These are phyloP conservation scores for Trypanosoma cruzi DNA, from an alignment of 208 protist species.

Conservation along the genomic window DNA sequence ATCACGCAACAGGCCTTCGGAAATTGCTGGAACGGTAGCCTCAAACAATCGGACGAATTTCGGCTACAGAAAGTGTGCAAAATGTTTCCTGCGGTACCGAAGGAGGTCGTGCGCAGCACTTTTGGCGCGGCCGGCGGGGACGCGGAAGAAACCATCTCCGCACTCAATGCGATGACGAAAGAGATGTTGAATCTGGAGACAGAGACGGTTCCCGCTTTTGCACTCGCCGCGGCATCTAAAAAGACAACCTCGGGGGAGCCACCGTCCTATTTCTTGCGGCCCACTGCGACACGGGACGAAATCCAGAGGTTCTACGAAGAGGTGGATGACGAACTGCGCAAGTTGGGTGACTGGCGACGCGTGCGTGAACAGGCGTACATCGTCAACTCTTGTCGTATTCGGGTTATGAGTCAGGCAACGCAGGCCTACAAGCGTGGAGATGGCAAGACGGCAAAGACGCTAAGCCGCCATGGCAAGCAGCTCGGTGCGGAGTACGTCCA, in stretches of 20 bases:
- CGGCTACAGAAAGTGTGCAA: conserved; percentile 43
- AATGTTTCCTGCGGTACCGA: conserved; percentile 58
- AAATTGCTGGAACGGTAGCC: conserved; percentile 33
- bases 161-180: conserved; percentile 54
- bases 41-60: conserved; percentile 48
- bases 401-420: conserved; percentile 52
- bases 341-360: conserved; percentile 77
- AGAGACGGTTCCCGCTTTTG: not conserved
- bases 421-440: conserved; percentile 62
- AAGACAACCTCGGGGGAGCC: not conserved
- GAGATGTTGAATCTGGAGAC: conserved; percentile 33
- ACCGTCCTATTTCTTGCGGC: conserved; percentile 2
- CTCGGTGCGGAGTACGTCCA: conserved; percentile 70
- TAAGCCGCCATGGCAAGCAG: conserved; percentile 55
- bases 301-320: conserved; percentile 36
- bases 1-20: conserved; percentile 41
- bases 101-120: conserved; percentile 48
- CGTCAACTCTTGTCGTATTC: conserved; percentile 61
- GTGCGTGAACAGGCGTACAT: conserved; percentile 68
- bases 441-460: conserved; percentile 47
- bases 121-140: conserved; percentile 40
- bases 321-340: conserved; percentile 41
- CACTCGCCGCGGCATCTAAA: not conserved
- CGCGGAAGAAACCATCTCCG: conserved; percentile 35
- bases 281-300: conserved; percentile 29